Conservation (phyloP, 2,329 filamentous ascomycete species). For the Fusarium aywerte region DNA sequence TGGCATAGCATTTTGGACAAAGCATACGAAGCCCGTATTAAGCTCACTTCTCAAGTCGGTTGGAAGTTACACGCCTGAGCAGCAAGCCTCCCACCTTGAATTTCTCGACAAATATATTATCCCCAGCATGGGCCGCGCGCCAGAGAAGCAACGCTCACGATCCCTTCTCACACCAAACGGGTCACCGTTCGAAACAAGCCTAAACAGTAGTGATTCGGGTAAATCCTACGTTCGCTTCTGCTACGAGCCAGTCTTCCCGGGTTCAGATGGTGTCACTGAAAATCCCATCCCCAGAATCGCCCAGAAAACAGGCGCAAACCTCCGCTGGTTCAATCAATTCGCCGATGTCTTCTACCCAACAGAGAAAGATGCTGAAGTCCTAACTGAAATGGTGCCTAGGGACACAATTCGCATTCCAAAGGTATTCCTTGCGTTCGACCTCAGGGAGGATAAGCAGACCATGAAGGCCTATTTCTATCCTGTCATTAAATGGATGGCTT, state of each 20-base stretch:
- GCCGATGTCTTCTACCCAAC: conserved; percentile 37
- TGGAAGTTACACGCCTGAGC: conserved; percentile 16
- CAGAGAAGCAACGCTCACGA: conserved; percentile 6
- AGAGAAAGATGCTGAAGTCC: conserved; percentile 17
- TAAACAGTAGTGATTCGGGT: conserved; percentile 18
- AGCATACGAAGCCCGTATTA: conserved; percentile 13
- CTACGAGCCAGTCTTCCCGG: conserved; percentile 27
- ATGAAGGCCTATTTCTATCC: conserved; percentile 46
- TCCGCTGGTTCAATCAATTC: conserved; percentile 41
- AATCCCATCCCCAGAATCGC: conserved; percentile 9
- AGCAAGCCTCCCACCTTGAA: conserved; percentile 12
- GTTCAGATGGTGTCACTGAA: conserved; percentile 17
- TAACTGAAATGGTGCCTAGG: conserved; percentile 26
- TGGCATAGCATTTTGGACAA: conserved; percentile 18
- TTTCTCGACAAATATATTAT: conserved; percentile 17
- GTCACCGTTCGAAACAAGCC: conserved; percentile 26
- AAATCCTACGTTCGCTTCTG: conserved; percentile 25
- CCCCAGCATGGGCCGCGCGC: conserved; percentile 10
- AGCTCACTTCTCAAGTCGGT: conserved; percentile 12
- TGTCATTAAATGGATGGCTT: conserved; percentile 42
- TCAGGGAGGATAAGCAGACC: conserved; percentile 31
- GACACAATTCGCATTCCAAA: conserved; percentile 38
- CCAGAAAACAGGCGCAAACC: not conserved
- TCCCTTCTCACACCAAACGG: conserved; percentile 21
- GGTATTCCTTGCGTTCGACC: conserved; percentile 44